Conservation (phyloP, 345 rosid species). For the Chamaenerion angustifolium region DNA sequence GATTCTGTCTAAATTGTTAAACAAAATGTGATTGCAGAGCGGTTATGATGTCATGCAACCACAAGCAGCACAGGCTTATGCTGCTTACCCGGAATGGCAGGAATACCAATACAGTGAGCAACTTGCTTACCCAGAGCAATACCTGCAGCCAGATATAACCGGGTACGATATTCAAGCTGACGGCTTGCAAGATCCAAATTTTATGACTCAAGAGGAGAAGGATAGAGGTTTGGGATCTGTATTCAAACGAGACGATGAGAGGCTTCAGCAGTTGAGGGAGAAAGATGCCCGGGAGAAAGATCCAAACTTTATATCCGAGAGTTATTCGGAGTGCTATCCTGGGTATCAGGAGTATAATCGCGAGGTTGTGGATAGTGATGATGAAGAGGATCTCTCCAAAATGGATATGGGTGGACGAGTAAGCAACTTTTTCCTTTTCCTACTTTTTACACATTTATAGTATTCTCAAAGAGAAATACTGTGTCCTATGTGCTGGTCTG, state of each 20-base stretch:
- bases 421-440: constrained; percentile 10
- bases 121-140: constrained; percentile 68
- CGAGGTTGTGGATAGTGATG: constrained; percentile 85
- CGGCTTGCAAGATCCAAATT: constrained; percentile 52
- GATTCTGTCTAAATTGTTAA: background rate
- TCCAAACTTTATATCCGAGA: constrained; percentile 87
- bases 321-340: constrained; percentile 97
- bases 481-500: no score
- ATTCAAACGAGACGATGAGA: constrained; percentile 89
- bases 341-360: constrained; percentile 96
- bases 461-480: no score
- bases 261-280: constrained; percentile 89
- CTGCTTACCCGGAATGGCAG: constrained; percentile 78
- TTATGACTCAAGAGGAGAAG: constrained; percentile 98
- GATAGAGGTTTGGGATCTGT: constrained; percentile 97
- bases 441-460: no score
- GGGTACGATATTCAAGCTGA: constrained; percentile 46
- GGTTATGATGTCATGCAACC: constrained; percentile 66
- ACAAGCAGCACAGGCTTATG: constrained; percentile 60
- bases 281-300: constrained; percentile 89
- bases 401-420: constrained; percentile 99
- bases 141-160: constrained; percentile 55
- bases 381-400: constrained; percentile 84
- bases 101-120: constrained; percentile 87
- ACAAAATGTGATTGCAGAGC: constrained; percentile 28